Base-by-base conservation (phyloP, 371 early-diverging fungal genomes). In the Entomophthora muscae region DNA sequence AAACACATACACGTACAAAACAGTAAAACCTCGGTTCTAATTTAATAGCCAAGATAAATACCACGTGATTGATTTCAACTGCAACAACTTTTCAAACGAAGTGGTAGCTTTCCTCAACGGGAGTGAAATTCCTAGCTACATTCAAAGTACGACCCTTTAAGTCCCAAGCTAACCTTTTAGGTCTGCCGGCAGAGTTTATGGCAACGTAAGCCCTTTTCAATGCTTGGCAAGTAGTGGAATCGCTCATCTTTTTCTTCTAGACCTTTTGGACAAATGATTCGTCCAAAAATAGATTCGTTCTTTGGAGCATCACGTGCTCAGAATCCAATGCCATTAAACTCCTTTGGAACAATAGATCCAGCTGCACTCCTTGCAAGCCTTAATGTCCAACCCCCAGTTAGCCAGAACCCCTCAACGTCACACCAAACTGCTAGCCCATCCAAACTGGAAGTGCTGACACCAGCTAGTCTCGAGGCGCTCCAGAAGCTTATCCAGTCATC, bases 11-110 rank as follows among this genome's bases (percentile, higher is more conserved):
- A 86, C 85, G 42, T 42, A 42, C 5, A 17, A n/a, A n/a, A 74
- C 80, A 74, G 64, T n/a, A n/a, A n/a, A n/a, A n/a, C n/a, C n/a
- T n/a, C n/a, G n/a, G n/a, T n/a, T n/a, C n/a, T n/a, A n/a, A n/a
- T n/a, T 17, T 17, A 42, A 42, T 42, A 42, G 42, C 1, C 83
- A 85, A 0, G 90, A 86, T 21, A 84, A 84, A 65, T 94, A 94
- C 66, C 93, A 94, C 69, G 69, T 94, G 52, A 76, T 94, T 26
- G 89, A 91, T 67, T 86, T 88, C 72, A 92, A 93, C 72, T 92
- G 93, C 77, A 92, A 90, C 69, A 82, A 75, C 23, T 89, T 89
- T 63, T 74, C 85, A 2, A 84, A 84, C 62, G 81, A 81, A 51
- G 70, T 90, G 0, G 88, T 89, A 66, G 79, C 84, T 57, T 89